Percentiles rank a stretch among this genome's conserved stretches.
Conservation (phyloP, 106 monocot genomes). For the Alisma plantagoaquatica region DNA sequence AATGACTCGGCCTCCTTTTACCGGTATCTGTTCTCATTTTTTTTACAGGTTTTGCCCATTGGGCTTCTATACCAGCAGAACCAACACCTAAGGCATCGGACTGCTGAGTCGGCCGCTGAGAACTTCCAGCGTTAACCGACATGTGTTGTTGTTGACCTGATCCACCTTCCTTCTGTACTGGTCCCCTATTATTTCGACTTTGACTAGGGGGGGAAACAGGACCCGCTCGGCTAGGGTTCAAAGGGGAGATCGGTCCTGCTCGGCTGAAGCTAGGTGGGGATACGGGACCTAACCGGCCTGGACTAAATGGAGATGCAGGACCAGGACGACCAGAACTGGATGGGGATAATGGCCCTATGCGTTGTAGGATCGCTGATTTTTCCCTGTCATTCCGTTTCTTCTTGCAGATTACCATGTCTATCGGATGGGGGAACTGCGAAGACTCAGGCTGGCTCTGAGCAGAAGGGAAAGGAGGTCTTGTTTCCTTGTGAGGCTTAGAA, state of each 20-base stretch:
- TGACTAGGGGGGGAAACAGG: slow-evolving; percentile 8
- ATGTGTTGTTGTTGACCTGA: slow-evolving; percentile 17
- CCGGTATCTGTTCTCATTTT: slow-evolving; percentile 77
- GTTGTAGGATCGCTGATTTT: slow-evolving; percentile 30
- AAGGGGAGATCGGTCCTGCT: background rate
- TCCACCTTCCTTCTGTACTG: slow-evolving; percentile 29
- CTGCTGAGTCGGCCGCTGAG: slow-evolving; percentile 10
- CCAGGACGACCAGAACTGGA: slow-evolving; percentile 20
- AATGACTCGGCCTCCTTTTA: slow-evolving; percentile 66
- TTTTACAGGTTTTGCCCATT: slow-evolving; percentile 93
- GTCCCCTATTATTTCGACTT: slow-evolving; percentile 14
- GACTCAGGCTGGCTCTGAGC: slow-evolving; percentile 5
- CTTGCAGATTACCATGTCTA: slow-evolving; percentile 82
- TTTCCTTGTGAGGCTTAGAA: slow-evolving; percentile 29
- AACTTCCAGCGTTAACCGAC: slow-evolving; percentile 11
- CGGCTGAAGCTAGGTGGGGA: slow-evolving; percentile 15
- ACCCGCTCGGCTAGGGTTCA: background rate
- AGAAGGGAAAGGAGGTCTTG: slow-evolving; percentile 5
- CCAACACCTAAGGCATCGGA: slow-evolving; percentile 7
- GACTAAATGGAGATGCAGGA: slow-evolving; percentile 18
- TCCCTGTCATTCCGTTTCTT: slow-evolving; percentile 94
- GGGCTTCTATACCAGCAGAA: slow-evolving; percentile 33
- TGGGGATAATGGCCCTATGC: slow-evolving; percentile 30
- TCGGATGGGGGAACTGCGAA: slow-evolving; percentile 47
- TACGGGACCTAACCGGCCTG: slow-evolving; percentile 13